Conservation (phyloP, 164 flowering plant species). For the Vitis riparia region DNA sequence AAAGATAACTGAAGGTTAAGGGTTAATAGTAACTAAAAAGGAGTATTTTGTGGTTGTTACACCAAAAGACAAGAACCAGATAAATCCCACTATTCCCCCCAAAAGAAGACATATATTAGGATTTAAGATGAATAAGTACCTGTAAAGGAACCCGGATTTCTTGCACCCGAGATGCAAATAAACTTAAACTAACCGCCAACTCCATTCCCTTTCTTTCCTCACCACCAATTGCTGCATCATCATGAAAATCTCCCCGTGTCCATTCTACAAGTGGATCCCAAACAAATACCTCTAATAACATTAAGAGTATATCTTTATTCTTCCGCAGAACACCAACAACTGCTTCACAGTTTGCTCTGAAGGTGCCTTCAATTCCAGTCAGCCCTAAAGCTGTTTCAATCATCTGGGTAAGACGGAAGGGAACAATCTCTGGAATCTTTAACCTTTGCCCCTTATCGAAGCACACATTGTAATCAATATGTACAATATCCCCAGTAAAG, state of each 20-base stretch:
- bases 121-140: constrained; percentile 38
- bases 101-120: background rate
- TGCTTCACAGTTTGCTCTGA: constrained; percentile 92
- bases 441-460: constrained; percentile 93
- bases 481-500: constrained; percentile 83
- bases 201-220: constrained; percentile 99
- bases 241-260: constrained; percentile 96
- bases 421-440: constrained; percentile 96
- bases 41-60: background rate
- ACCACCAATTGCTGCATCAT: constrained; percentile 96
- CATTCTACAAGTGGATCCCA: constrained; percentile 99
- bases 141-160: constrained; percentile 96
- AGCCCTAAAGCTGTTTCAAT: constrained; percentile 92
- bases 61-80: background rate
- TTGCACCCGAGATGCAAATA: constrained; percentile 97
- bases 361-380: constrained; percentile 89
- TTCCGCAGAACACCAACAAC: constrained; percentile 76
- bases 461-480: constrained; percentile 96
- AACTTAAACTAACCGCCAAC: constrained; percentile 96
- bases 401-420: constrained; percentile 95
- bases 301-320: constrained; percentile 85
- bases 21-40: background rate
- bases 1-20: background rate
- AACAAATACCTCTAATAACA: constrained; percentile 90
- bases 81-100: background rate